These are phyloP conservation scores for Phytophthora multivora DNA, from an alignment of 352 stramenopile genomes.

Conservation along the genomic window DNA sequence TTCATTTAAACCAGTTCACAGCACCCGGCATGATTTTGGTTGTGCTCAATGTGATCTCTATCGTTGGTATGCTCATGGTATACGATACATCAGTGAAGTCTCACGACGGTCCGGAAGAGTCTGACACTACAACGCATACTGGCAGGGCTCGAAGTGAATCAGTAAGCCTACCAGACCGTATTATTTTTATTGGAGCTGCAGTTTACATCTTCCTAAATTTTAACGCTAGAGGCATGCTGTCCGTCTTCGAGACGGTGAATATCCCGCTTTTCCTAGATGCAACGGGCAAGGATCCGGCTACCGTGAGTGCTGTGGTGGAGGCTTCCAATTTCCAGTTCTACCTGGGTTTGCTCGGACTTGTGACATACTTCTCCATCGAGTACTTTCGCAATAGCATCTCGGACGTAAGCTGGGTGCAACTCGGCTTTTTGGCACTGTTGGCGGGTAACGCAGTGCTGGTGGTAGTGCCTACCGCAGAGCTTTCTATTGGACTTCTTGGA, in stretches of 20 bases:
- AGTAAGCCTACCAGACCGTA: slow-evolving; percentile 47
- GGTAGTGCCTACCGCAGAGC: slow-evolving; percentile 30
- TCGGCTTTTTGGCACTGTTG: slow-evolving; percentile 62
- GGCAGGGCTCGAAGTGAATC: slow-evolving; percentile 30
- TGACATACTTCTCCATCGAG: slow-evolving; percentile 78
- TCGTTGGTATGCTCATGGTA: slow-evolving; percentile 55
- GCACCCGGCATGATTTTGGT: slow-evolving; percentile 60
- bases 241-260: slow-evolving; percentile 81
- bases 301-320: slow-evolving; percentile 45
- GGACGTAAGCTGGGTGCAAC: slow-evolving; percentile 65
- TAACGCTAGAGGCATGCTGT: slow-evolving; percentile 71
- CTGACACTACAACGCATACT: slow-evolving; percentile 26
- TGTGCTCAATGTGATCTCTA: slow-evolving; percentile 59
- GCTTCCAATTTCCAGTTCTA: slow-evolving; percentile 85
- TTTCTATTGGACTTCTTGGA: slow-evolving; percentile 47
- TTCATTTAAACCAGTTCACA: slow-evolving; percentile 75
- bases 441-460: slow-evolving; percentile 63
- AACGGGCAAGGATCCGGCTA: slow-evolving; percentile 57
- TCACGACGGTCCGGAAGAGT: slow-evolving; percentile 51
- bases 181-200: slow-evolving; percentile 60
- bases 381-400: slow-evolving; percentile 64
- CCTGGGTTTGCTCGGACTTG: slow-evolving; percentile 61
- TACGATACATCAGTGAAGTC: slow-evolving; percentile 58
- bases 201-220: slow-evolving; percentile 83
- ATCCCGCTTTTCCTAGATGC: slow-evolving; percentile 72